phyloP scores from a whole-genome alignment of 1,284 basidiomycete species.

The Pseudozyma sp. region DNA sequence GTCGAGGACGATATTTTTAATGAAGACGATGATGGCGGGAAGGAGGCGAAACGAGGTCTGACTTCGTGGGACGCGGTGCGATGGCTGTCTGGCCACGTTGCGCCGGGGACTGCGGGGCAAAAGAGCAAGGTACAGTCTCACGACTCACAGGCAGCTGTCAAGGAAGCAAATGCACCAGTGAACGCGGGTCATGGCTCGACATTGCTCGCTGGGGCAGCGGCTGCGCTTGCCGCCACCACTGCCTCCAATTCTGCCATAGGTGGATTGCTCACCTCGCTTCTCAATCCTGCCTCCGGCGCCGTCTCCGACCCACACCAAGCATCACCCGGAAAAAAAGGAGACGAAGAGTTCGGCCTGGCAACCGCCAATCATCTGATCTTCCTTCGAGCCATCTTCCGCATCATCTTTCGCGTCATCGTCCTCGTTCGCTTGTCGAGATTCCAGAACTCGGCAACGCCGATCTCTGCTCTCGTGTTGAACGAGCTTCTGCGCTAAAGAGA shows the following conservation, averaged over 20 bases:
- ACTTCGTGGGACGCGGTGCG: constrained; percentile 26
- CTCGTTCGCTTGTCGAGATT: constrained; percentile 23
- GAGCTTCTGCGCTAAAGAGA: constrained; percentile 29
- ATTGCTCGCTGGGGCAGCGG: constrained; percentile 18
- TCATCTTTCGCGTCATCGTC: constrained; percentile 40
- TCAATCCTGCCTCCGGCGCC: constrained; percentile 7
- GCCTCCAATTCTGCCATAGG: constrained; percentile 6
- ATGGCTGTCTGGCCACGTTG: constrained; percentile 14
- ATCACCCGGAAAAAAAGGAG: neutral
- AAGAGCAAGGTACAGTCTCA: neutral
- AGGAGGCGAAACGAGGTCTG: constrained; percentile 8
- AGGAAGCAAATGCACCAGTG: neutral
- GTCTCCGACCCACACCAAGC: neutral
- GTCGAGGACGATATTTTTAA: neutral
- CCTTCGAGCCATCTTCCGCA: constrained; percentile 31
- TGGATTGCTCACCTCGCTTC: constrained; percentile 12
- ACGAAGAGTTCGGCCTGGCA: constrained; percentile 4
- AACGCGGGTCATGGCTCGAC: constrained; percentile 4
- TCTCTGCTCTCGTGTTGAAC: constrained; percentile 31
- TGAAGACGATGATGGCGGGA: neutral
- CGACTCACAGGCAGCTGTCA: neutral
- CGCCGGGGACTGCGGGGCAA: constrained; percentile 5
- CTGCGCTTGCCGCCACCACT: constrained; percentile 14
- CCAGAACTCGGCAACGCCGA: constrained; percentile 23
- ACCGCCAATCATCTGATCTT: constrained; percentile 21